phyloP scores from a whole-genome alignment of 1,284 basidiomycete species.

The Ceratobasidium sp. region DNA sequence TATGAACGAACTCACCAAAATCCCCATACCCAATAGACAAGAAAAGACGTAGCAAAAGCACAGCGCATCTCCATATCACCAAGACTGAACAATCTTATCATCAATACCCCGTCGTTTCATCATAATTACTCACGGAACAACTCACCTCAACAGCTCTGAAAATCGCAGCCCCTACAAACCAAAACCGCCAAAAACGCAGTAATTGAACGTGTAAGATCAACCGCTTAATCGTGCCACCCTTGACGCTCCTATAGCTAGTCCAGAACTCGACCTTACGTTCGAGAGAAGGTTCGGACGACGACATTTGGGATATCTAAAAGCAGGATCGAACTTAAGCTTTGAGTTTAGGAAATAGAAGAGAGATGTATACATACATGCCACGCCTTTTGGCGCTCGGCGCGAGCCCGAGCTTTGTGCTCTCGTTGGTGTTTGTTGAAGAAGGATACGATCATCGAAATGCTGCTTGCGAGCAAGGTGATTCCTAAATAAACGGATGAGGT shows the following conservation, averaged over 20 bases:
- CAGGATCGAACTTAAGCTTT: background rate
- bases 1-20: conserved; percentile 14
- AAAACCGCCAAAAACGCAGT: conserved; percentile 47
- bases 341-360: background rate
- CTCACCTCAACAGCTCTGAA: conserved; percentile 44
- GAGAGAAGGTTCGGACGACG: conserved; percentile 24
- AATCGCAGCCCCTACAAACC: conserved; percentile 48
- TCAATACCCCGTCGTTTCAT: background rate
- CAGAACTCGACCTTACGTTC: conserved; percentile 46
- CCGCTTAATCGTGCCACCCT: too few relatives aligned
- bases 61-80: conserved; percentile 39
- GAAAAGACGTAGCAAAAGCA: conserved; percentile 53
- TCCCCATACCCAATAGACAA: conserved; percentile 49
- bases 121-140: background rate
- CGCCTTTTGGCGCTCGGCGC: conserved; percentile 42
- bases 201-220: conserved; percentile 45
- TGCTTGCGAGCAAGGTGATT: conserved; percentile 48
- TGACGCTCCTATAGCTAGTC: conserved; percentile 42
- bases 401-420: conserved; percentile 38
- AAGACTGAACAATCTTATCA: background rate
- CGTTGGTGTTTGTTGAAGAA: conserved; percentile 44
- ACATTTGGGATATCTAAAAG: conserved; percentile 21
- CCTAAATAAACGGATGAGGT: conserved; percentile 16
- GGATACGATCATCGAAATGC: conserved; percentile 47
- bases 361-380: conserved; percentile 35